A percentile compares a stretch with the other conserved stretches of the same genome.
phyloP scores from a whole-genome alignment of 2,329 filamentous ascomycete genomes.

The Dactylellina parvicollis region DNA sequence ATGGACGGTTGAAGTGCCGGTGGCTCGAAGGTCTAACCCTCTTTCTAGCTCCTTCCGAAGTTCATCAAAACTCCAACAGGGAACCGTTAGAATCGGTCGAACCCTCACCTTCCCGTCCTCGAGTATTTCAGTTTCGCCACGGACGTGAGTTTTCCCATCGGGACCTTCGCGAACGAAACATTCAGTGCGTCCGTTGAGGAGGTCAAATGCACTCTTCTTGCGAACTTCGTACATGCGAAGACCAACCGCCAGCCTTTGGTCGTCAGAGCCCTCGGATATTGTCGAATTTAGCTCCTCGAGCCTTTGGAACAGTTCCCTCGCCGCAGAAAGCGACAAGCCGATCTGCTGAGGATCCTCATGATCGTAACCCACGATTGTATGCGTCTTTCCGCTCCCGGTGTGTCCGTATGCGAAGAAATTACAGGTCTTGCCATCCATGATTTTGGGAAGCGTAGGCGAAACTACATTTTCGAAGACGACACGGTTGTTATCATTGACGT shows the following conservation, averaged over 20 bases:
- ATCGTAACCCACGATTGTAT: slow-evolving; percentile 64
- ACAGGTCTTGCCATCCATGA: slow-evolving; percentile 61
- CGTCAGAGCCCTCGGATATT: slow-evolving; percentile 4
- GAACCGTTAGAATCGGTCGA: slow-evolving; percentile 60
- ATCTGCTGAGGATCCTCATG: slow-evolving; percentile 60
- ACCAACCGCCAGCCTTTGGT: slow-evolving; percentile 60
- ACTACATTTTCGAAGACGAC: slow-evolving; percentile 59
- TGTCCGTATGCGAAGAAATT: slow-evolving; percentile 64
- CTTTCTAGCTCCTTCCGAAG: slow-evolving; percentile 58
- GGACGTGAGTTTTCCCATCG: slow-evolving; percentile 62
- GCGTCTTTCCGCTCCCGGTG: slow-evolving; percentile 62
- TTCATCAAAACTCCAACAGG: slow-evolving; percentile 61
- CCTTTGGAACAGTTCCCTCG: slow-evolving; percentile 58
- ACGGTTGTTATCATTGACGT: slow-evolving; percentile 56
- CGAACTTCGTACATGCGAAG: slow-evolving; percentile 63
- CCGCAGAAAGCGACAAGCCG: slow-evolving; percentile 61
- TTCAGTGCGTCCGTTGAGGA: slow-evolving; percentile 61
- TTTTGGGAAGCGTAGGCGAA: slow-evolving; percentile 59
- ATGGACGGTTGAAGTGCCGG: slow-evolving; percentile 62
- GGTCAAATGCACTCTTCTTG: slow-evolving; percentile 62
- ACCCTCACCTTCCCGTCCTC: slow-evolving; percentile 63
- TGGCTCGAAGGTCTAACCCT: slow-evolving; percentile 59
- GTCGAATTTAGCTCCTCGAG: slow-evolving; percentile 58
- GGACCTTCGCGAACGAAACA: slow-evolving; percentile 63
- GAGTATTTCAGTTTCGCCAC: slow-evolving; percentile 63